Evolutionary conservation across 805 yeast genomes (phyloP).

Genomic region (Ogataea pilisensis): DNA sequence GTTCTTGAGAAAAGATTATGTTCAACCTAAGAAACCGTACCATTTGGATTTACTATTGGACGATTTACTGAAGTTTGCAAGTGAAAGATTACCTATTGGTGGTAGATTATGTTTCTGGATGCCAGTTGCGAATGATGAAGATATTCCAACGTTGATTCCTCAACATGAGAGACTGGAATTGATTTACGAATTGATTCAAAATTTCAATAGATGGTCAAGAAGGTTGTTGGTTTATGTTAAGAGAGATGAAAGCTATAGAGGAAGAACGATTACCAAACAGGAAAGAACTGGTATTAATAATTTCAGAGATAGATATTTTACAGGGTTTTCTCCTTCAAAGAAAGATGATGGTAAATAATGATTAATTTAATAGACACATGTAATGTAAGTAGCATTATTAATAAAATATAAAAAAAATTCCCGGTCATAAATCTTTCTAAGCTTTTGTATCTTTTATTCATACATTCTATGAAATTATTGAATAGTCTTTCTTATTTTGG

Average conservation of each 20-base stretch:
- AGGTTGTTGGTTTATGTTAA: constrained; percentile 77
- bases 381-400: background rate
- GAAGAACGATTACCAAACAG: constrained; percentile 39
- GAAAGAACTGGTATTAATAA: constrained; percentile 47
- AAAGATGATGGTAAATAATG: constrained; percentile 21
- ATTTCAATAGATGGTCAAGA: constrained; percentile 91
- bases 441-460: too few relatives aligned
- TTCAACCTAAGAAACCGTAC: constrained; percentile 91
- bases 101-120: constrained; percentile 95
- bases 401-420: too few relatives aligned
- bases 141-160: constrained; percentile 58
- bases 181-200: constrained; percentile 74
- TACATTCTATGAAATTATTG: too few relatives aligned
- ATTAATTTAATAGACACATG: background rate
- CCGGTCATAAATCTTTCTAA: too few relatives aligned
- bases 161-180: constrained; percentile 70
- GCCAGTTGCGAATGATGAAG: constrained; percentile 92
- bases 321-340: constrained; percentile 42
- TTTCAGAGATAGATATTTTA: constrained; percentile 75
- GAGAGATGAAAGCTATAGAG: constrained; percentile 46
- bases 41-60: constrained; percentile 71
- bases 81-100: constrained; percentile 61
- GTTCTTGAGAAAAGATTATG: constrained; percentile 71
- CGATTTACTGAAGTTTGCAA: constrained; percentile 72
- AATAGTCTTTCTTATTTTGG: too few relatives aligned